phyloP scores from a whole-genome alignment of 1,284 basidiomycete species.

The Sporisorium reilianum region DNA sequence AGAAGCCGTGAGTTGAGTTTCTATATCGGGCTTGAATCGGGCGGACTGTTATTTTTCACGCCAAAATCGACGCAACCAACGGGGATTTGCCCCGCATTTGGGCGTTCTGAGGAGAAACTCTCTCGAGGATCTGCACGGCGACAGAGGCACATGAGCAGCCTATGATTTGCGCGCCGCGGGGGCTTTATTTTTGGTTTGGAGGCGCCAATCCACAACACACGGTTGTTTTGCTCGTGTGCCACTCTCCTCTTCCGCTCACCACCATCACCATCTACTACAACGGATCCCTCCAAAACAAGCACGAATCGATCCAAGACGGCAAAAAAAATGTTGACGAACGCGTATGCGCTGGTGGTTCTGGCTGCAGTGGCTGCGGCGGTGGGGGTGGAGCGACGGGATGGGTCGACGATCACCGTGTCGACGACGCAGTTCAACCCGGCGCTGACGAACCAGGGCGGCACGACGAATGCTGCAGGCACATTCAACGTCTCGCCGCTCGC shows the following conservation, averaged over 20 bases:
- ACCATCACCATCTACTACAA: too few species aligned
- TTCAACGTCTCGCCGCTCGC: slow-evolving; percentile 57
- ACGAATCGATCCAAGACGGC: not conserved
- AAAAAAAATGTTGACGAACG: not conserved
- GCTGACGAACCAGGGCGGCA: slow-evolving; percentile 53
- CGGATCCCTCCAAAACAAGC: too few species aligned
- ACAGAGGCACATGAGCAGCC: slow-evolving; percentile 2
- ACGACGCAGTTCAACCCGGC: slow-evolving; percentile 53
- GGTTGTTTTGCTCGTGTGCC: too few species aligned
- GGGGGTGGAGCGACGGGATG: slow-evolving; percentile 18
- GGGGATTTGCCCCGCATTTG: slow-evolving; percentile 33
- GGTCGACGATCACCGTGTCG: slow-evolving; percentile 29
- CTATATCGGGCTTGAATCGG: not conserved
- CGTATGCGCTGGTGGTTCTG: not conserved
- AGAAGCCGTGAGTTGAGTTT: too few species aligned
- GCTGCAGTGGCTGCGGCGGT: not conserved
- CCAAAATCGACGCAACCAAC: too few species aligned
- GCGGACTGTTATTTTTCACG: not conserved
- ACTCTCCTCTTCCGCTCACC: too few species aligned
- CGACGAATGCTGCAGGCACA: slow-evolving; percentile 57
- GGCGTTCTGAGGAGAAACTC: not conserved
- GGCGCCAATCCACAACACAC: too few species aligned
- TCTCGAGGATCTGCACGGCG: slow-evolving; percentile 6
- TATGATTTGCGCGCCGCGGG: not conserved
- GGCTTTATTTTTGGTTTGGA: slow-evolving; percentile 1